Conservation (phyloP, 345 rosid species). For the Populus alba region DNA sequence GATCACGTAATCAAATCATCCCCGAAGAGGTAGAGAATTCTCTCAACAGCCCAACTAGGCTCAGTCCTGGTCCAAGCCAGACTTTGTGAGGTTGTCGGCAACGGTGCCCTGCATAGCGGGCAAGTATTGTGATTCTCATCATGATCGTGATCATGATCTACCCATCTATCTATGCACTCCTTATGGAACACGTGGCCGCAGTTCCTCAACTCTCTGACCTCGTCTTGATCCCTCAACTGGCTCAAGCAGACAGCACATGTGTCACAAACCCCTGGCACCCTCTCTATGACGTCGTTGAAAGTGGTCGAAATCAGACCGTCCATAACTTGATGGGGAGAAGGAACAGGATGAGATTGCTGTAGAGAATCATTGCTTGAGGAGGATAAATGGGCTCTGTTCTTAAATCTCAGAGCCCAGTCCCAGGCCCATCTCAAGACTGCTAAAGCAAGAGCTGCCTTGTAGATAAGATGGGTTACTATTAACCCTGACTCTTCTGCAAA, state of each 20-base stretch:
- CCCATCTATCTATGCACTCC: constrained; percentile 89
- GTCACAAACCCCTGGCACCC: constrained; percentile 37
- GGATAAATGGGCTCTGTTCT: constrained; percentile 32
- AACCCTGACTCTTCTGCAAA: constrained; percentile 63
- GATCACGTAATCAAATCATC: constrained; percentile 62
- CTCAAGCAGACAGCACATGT: constrained; percentile 84
- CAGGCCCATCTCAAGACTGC: constrained; percentile 72
- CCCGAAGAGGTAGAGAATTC: constrained; percentile 81
- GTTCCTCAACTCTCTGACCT: constrained; percentile 74
- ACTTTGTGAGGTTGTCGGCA: constrained; percentile 48
- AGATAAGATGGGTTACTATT: constrained; percentile 52
- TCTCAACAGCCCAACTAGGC: constrained; percentile 94
- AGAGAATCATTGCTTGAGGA: constrained; percentile 8
- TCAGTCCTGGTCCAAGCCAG: constrained; percentile 45
- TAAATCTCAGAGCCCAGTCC: constrained; percentile 51
- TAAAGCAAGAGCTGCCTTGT: constrained; percentile 68
- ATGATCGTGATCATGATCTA: constrained; percentile 28
- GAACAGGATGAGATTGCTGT: constrained; percentile 1
- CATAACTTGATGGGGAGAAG: constrained; percentile 50
- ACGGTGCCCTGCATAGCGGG: constrained; percentile 86
- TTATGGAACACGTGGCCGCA: constrained; percentile 88
- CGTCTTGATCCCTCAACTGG: constrained; percentile 49
- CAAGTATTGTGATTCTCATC: constrained; percentile 61
- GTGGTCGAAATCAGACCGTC: constrained; percentile 53
- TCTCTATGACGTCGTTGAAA: constrained; percentile 50